These are phyloP conservation scores for Gyromitra esculenta DNA, from an alignment of 2,329 filamentous ascomycete species.

Conservation along the genomic window DNA sequence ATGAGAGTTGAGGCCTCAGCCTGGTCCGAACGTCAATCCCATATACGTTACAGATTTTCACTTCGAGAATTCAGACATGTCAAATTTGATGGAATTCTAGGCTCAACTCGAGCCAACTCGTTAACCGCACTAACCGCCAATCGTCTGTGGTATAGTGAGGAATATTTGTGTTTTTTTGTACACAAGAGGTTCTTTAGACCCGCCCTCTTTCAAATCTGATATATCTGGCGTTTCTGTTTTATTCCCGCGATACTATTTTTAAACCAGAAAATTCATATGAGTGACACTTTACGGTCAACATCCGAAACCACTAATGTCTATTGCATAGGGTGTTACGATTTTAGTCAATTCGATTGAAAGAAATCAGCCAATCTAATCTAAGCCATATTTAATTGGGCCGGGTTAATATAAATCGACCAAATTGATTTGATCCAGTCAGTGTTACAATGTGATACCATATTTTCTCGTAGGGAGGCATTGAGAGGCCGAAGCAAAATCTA, in stretches of 20 bases:
- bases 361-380: background rate
- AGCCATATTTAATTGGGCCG: background rate
- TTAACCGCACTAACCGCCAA: constrained; percentile 24
- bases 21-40: constrained; percentile 15
- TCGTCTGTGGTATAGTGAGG: constrained; percentile 2
- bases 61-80: background rate
- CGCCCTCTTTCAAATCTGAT: constrained; percentile 41
- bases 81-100: constrained; percentile 9
- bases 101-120: constrained; percentile 26
- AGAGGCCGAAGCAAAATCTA: background rate
- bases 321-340: constrained; percentile 7
- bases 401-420: background rate
- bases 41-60: constrained; percentile 7
- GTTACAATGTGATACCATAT: constrained; percentile 4
- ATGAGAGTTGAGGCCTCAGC: constrained; percentile 19
- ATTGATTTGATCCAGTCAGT: background rate
- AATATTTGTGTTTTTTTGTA: constrained; percentile 30
- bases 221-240: constrained; percentile 34
- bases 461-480: background rate
- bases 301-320: constrained; percentile 8
- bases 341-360: background rate
- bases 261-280: constrained; percentile 14
- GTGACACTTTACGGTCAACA: constrained; percentile 1
- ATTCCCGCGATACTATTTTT: constrained; percentile 40
- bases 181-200: constrained; percentile 14